Evolutionary conservation across 1,284 basidiomycete genomes (phyloP), one percentile per base, ranked within the genome.

Genomic region (Cryptococcus sp.): DNA sequence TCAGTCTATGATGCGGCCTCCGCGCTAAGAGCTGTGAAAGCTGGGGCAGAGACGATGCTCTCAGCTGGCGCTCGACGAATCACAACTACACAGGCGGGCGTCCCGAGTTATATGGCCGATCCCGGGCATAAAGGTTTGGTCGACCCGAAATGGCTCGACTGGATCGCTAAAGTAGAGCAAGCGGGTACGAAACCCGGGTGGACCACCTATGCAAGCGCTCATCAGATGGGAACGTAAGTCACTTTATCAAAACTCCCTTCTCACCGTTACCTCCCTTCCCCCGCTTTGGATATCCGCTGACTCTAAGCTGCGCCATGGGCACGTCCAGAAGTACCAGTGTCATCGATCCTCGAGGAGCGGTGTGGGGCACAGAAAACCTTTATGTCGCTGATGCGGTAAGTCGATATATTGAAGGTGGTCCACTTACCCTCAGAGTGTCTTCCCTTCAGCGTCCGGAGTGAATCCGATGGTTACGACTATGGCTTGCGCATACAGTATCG

Each of bases 401-500:
- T 39, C 9, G n/a, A 10, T n/a, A n/a, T 21, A 7, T 40, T 7
- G 7, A 5, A 21, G 21, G 21, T 5, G 4, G 16, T 21, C 7
- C 14, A 14, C 37, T 40, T 18, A 40, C 37, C 7, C 16, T 14
- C 37, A 48, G 46, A 69, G 66, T 31, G 61, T 69, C 39, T 64
- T 78, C 52, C 74, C 73, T 14, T 72, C 72, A 41, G 70, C 74
- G 2, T 69, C 69, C 2, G 78, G 76, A 24, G 78, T 78, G 48
- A 78, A 78, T 56, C 78, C 78, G 0, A 77, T 78, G 76, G 66
- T 78, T 43, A 75, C 76, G 4, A 61, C 55, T 19, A 64, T 66
- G 64, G 56, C 62, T 14, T 49, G 60, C 14, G 55, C 56, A 19
- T 47, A 48, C 42, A 55, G 52, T 52, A 48, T 62, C 14, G 50